A percentile compares a stretch with the other conserved stretches of the same genome.
These are phyloP conservation scores for Isatis tinctoria DNA, from an alignment of 345 rosid genomes.

Conservation along the genomic window DNA sequence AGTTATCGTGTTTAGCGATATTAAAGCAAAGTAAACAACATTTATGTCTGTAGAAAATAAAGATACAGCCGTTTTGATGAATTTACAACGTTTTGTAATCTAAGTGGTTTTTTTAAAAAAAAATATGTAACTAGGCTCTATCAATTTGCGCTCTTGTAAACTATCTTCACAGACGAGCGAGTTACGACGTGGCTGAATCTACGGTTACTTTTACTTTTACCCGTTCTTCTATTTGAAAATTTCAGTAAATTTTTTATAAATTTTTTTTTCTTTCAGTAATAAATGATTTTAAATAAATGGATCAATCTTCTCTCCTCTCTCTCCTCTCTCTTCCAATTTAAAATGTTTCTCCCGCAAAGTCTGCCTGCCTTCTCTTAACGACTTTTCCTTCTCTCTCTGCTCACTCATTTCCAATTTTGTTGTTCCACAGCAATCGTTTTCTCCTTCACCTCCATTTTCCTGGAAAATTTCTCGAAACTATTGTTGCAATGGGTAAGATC, in stretches of 20 bases:
- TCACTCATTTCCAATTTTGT: not conserved
- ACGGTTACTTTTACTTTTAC: conserved; percentile 19
- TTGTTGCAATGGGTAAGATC: conserved; percentile 41
- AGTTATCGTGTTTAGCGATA: not conserved
- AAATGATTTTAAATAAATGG: not conserved
- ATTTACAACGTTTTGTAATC: not conserved
- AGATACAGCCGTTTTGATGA: not conserved
- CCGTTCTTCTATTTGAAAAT: conserved; percentile 2
- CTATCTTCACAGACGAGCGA: not conserved
- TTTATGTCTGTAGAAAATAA: not conserved
- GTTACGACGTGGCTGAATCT: not conserved
- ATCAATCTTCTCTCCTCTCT: not conserved
- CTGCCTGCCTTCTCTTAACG: conserved; percentile 62
- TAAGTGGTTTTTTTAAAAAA: too few relatives aligned
- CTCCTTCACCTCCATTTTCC: not conserved
- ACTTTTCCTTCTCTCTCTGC: conserved; percentile 23
- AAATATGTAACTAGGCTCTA: not conserved
- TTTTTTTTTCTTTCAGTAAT: not conserved
- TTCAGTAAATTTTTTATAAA: not conserved
- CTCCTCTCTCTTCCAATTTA: conserved; percentile 42
- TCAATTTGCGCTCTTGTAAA: not conserved
- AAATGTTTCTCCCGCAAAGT: conserved; percentile 57
- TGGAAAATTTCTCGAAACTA: not conserved
- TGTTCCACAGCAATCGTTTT: not conserved
- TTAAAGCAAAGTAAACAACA: not conserved